A percentile compares a stretch with the other conserved stretches of the same genome.
These are phyloP conservation scores for Laguncularia racemosa DNA, from an alignment of 345 rosid species.

Conservation along the genomic window DNA sequence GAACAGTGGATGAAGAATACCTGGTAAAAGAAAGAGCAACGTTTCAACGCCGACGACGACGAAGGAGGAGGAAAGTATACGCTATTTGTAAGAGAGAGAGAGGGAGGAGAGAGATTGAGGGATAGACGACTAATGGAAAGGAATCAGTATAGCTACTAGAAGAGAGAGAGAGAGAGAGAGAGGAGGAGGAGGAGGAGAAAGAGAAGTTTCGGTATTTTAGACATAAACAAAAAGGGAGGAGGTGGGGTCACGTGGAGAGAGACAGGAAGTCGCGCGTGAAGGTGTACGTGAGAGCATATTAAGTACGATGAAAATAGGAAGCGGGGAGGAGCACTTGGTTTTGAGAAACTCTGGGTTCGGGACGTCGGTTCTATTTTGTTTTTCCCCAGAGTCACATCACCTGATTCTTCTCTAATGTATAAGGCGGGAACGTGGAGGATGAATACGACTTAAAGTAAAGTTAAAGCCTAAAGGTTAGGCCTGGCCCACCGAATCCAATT, in stretches of 20 bases:
- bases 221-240: not conserved
- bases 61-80: not conserved
- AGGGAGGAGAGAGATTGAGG: not conserved
- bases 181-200: too few relatives aligned
- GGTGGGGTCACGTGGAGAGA: slow-evolving; percentile 9
- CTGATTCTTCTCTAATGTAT: too few relatives aligned
- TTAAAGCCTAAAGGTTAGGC: too few relatives aligned
- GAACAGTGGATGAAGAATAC: not conserved
- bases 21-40: not conserved
- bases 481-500: too few relatives aligned
- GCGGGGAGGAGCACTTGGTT: too few relatives aligned
- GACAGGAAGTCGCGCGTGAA: not conserved
- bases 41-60: not conserved
- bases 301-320: not conserved
- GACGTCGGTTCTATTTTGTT: too few relatives aligned
- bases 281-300: not conserved
- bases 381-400: too few relatives aligned
- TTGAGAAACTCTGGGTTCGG: too few relatives aligned
- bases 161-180: not conserved
- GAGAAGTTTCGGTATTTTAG: not conserved
- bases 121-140: not conserved
- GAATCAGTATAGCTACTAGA: too few relatives aligned
- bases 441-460: too few relatives aligned
- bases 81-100: not conserved
- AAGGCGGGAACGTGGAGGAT: too few relatives aligned